Percentiles rank a stretch among this genome's conserved stretches.
Conservation (phyloP, 1,284 basidiomycete species). For the Naganishia sp. region DNA sequence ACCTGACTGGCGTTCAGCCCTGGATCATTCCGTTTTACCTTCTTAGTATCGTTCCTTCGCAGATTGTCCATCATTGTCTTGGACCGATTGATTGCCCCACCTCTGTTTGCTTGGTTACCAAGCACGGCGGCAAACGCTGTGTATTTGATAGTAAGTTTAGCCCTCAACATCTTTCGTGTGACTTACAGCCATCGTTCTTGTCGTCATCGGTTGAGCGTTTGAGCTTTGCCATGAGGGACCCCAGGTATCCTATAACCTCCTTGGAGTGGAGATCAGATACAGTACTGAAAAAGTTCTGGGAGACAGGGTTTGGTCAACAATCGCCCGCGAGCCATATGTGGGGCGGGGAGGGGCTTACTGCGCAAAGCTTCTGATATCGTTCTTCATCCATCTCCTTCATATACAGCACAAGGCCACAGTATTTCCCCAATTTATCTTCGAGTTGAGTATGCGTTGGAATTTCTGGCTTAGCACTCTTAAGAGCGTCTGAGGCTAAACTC, state of each 20-base stretch:
- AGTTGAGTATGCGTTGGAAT: slow-evolving; percentile 69
- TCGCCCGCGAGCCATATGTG: background rate
- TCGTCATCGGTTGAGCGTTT: slow-evolving; percentile 61
- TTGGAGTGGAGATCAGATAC: slow-evolving; percentile 74
- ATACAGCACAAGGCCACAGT: slow-evolving; percentile 87
- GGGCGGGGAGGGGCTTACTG: slow-evolving; percentile 62
- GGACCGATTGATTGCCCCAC: slow-evolving; percentile 45
- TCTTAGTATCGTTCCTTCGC: slow-evolving; percentile 46
- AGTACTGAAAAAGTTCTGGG: slow-evolving; percentile 81
- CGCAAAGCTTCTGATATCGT: slow-evolving; percentile 80
- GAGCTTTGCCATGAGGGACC: slow-evolving; percentile 63
- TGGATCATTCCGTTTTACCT: slow-evolving; percentile 58
- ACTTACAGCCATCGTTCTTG: slow-evolving; percentile 55
- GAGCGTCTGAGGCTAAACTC: slow-evolving; percentile 44
- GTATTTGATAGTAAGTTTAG: background rate
- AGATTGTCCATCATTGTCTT: slow-evolving; percentile 44
- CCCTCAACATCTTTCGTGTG: background rate
- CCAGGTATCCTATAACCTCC: slow-evolving; percentile 75
- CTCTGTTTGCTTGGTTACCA: slow-evolving; percentile 34
- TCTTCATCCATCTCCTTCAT: slow-evolving; percentile 91
- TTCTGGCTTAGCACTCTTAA: slow-evolving; percentile 38
- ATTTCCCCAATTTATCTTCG: slow-evolving; percentile 80
- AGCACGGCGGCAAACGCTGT: slow-evolving; percentile 43
- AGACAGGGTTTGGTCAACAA: background rate
- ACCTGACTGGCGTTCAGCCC: slow-evolving; percentile 71